Conservation (phyloP, 768 basidiomycete species). For the Russula compacta region DNA sequence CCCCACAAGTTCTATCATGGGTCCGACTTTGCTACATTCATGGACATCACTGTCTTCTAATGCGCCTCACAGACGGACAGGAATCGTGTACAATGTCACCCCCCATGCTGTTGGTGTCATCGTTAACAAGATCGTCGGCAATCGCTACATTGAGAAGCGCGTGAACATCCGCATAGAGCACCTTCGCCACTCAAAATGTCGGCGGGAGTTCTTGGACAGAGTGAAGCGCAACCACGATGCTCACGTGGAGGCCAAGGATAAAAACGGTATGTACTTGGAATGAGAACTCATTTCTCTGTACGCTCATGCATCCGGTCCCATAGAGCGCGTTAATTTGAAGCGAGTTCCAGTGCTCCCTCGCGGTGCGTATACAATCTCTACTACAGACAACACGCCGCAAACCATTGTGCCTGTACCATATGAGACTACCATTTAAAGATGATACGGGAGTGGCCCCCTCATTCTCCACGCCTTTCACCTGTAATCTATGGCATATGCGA, state of each 20-base stretch:
- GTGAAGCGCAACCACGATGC: slow-evolving; percentile 86
- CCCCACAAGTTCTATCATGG: slow-evolving; percentile 99
- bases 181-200: slow-evolving; percentile 91
- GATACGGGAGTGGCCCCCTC: neutral
- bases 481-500: slow-evolving; percentile 3
- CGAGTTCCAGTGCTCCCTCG: slow-evolving; percentile 81
- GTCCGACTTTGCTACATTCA: slow-evolving; percentile 40
- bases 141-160: slow-evolving; percentile 98
- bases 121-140: slow-evolving; percentile 96
- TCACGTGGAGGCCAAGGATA: slow-evolving; percentile 80
- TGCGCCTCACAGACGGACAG: slow-evolving; percentile 65
- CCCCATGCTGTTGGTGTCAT: slow-evolving; percentile 92
- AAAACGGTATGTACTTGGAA: slow-evolving; percentile 58
- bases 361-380: slow-evolving; percentile 65
- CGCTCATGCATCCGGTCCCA: neutral
- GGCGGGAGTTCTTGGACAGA: slow-evolving; percentile 94
- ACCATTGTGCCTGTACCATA: slow-evolving; percentile 90
- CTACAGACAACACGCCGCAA: slow-evolving; percentile 71
- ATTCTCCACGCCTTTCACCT: neutral
- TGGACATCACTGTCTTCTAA: neutral
- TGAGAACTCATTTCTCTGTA: neutral
- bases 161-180: slow-evolving; percentile 98
- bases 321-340: slow-evolving; percentile 77
- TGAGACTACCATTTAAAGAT: slow-evolving; percentile 89
- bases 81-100: slow-evolving; percentile 97